Evolutionary conservation across 2,329 filamentous ascomycete species (phyloP).

Genomic region (Neofusicoccum laricinum): DNA sequence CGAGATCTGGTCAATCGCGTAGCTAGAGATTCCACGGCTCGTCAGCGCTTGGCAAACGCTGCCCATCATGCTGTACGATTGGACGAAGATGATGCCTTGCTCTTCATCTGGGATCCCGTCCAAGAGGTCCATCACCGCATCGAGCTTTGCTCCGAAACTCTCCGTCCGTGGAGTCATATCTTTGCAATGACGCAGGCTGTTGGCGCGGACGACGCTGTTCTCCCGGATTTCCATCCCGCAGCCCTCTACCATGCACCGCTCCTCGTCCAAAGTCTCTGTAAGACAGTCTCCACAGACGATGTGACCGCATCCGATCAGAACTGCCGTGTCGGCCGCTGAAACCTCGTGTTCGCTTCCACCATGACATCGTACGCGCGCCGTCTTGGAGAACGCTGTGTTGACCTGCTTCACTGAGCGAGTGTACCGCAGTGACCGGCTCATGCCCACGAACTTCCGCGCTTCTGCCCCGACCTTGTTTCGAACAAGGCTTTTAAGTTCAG

Average conservation of each 20-base stretch:
- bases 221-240: conserved; percentile 38
- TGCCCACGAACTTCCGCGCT: conserved; percentile 13
- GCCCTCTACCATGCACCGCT: conserved; percentile 37
- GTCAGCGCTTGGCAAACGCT: conserved; percentile 35
- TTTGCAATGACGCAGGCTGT: conserved; percentile 34
- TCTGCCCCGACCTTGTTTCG: background rate
- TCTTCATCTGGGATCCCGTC: conserved; percentile 36
- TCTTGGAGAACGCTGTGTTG: background rate
- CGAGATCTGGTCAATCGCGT: conserved; percentile 33
- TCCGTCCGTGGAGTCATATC: background rate
- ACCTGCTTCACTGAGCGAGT: conserved; percentile 20
- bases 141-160: conserved; percentile 46
- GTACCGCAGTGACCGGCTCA: conserved; percentile 20
- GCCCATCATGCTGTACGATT: conserved; percentile 47
- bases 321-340: background rate
- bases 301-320: conserved; percentile 32
- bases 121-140: conserved; percentile 46
- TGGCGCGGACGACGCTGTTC: conserved; percentile 35
- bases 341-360: background rate
- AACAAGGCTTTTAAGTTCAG: background rate
- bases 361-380: background rate
- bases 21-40: conserved; percentile 29
- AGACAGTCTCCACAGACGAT: conserved; percentile 46
- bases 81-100: conserved; percentile 56
- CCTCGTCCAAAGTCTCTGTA: conserved; percentile 23